A percentile compares a stretch with the other conserved stretches of the same genome.
Evolutionary conservation across 495 filamentous ascomycete species (phyloP).

Genomic region (Aspergillus diversus): DNA sequence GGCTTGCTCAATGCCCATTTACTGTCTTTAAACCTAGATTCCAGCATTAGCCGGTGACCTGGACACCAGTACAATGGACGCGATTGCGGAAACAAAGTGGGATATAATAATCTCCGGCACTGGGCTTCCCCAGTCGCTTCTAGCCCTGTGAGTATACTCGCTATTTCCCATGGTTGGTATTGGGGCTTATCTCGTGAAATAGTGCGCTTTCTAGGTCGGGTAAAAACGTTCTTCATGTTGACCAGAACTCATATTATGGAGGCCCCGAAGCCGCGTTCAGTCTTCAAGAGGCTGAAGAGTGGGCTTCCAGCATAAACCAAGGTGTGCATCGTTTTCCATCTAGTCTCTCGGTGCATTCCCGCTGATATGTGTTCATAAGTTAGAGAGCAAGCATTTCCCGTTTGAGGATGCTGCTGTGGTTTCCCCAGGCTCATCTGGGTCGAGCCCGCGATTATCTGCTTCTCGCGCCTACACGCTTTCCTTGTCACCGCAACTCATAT

Average conservation of each 20-base stretch:
- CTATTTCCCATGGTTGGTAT: conserved; percentile 29
- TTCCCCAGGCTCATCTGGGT: conserved; percentile 24
- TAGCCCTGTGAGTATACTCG: conserved; percentile 77
- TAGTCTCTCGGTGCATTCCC: conserved; percentile 5
- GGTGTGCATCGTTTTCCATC: conserved; percentile 36
- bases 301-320: conserved; percentile 59
- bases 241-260: conserved; percentile 87
- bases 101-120: conserved; percentile 92
- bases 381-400: conserved; percentile 37
- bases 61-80: conserved; percentile 64
- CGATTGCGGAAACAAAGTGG: conserved; percentile 79
- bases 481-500: conserved; percentile 84
- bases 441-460: conserved; percentile 52
- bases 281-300: conserved; percentile 77
- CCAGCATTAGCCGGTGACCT: conserved; percentile 26
- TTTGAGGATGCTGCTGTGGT: conserved; percentile 47
- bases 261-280: conserved; percentile 84
- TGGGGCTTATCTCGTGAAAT: conserved; percentile 60
- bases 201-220: conserved; percentile 91
- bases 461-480: conserved; percentile 83
- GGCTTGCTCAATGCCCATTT: conserved; percentile 29
- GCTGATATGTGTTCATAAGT: conserved; percentile 33
- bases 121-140: conserved; percentile 84
- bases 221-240: conserved; percentile 90
- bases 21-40: conserved; percentile 32